phyloP scores from a whole-genome alignment of 1,284 basidiomycete species.

The Fistulinella cinereoalba region DNA sequence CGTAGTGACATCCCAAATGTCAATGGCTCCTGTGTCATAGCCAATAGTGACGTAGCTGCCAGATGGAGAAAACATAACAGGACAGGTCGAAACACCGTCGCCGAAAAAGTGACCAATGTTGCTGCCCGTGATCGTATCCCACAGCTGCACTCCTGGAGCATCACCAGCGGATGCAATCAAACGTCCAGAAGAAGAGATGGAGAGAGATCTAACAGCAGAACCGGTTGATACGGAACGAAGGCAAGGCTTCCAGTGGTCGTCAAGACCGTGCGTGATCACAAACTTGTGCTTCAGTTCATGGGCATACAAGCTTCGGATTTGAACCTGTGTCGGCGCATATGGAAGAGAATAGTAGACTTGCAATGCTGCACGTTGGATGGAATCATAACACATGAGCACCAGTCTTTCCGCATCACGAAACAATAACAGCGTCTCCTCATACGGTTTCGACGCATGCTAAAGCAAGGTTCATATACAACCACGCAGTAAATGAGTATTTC shows the following conservation, averaged over 20 bases:
- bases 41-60: slow-evolving; percentile 21
- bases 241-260: slow-evolving; percentile 15
- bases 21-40: slow-evolving; percentile 14
- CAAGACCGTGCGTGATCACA: slow-evolving; percentile 10
- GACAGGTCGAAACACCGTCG: slow-evolving; percentile 9
- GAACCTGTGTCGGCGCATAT: slow-evolving; percentile 9
- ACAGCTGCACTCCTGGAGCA: slow-evolving; percentile 18
- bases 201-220: slow-evolving; percentile 12
- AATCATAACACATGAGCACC: slow-evolving; percentile 21
- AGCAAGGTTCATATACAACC: not conserved
- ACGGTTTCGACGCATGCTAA: slow-evolving; percentile 6
- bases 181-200: slow-evolving; percentile 16
- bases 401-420: slow-evolving; percentile 23
- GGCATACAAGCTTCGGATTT: slow-evolving; percentile 15
- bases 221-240: slow-evolving; percentile 14
- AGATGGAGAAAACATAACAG: slow-evolving; percentile 23
- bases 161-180: slow-evolving; percentile 20
- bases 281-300: slow-evolving; percentile 14
- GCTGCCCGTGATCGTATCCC: slow-evolving; percentile 18
- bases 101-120: slow-evolving; percentile 13
- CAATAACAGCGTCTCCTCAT: slow-evolving; percentile 7
- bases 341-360: slow-evolving; percentile 24
- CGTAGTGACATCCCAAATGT: slow-evolving; percentile 23
- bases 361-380: slow-evolving; percentile 16
- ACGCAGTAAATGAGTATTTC: not conserved